Conservation (phyloP, 2,329 filamentous ascomycete genomes). For the Talaromyces sp. region DNA sequence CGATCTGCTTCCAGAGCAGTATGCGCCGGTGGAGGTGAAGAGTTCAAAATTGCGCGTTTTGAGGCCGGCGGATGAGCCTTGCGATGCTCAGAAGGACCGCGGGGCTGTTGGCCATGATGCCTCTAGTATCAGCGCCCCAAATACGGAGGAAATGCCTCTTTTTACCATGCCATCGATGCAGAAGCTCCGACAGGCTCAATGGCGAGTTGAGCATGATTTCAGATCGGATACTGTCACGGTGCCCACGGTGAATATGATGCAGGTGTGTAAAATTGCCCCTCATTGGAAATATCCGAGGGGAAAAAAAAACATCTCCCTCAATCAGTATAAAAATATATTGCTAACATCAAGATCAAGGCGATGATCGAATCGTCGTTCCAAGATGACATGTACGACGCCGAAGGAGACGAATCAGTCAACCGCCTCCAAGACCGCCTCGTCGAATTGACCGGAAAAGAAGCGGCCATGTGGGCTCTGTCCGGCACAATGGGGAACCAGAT, state of each 20-base stretch:
- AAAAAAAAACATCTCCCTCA: not conserved
- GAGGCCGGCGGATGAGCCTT: not conserved
- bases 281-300: not conserved
- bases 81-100: not conserved
- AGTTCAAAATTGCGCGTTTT: conserved; percentile 4
- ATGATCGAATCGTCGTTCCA: conserved; percentile 27
- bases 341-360: conserved; percentile 15
- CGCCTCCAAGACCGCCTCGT: conserved; percentile 25
- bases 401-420: conserved; percentile 21
- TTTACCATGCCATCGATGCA: conserved; percentile 8
- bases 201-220: conserved; percentile 18
- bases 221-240: conserved; percentile 24
- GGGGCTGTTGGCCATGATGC: not conserved
- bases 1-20: not conserved
- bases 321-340: not conserved
- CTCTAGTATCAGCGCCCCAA: not conserved
- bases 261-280: conserved; percentile 13
- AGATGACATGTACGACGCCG: conserved; percentile 31
- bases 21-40: not conserved
- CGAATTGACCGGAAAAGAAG: conserved; percentile 28
- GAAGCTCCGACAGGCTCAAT: conserved; percentile 11
- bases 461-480: conserved; percentile 27
- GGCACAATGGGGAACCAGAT: conserved; percentile 40
- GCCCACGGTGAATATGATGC: conserved; percentile 22
- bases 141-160: not conserved